phyloP scores from a whole-genome alignment of 2,329 filamentous ascomycete genomes.

The Cladosporium sp. region DNA sequence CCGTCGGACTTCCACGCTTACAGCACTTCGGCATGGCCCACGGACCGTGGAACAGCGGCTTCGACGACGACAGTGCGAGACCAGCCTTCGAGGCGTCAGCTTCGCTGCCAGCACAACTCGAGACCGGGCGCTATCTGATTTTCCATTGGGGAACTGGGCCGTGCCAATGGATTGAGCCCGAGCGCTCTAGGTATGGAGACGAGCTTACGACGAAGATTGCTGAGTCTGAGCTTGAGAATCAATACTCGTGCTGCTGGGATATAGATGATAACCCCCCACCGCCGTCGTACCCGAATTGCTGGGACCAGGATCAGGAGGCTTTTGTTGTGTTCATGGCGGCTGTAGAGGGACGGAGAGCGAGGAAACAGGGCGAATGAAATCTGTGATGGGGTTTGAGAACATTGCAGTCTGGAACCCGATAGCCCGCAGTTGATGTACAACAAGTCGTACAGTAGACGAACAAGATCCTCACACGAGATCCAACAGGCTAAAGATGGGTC shows the following conservation, averaged over 20 bases:
- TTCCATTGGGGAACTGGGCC: not conserved
- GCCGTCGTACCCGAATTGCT: constrained; percentile 13
- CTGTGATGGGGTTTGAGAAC: not conserved
- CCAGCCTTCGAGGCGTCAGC: not conserved
- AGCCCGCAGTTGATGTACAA: not conserved
- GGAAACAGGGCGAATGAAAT: constrained; percentile 14
- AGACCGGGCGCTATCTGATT: not conserved
- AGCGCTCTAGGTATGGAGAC: not conserved
- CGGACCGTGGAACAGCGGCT: not conserved
- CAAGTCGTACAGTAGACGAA: not conserved
- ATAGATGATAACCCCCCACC: not conserved
- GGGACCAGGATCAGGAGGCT: constrained; percentile 12
- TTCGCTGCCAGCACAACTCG: not conserved
- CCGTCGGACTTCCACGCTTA: constrained; percentile 4
- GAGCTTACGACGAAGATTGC: not conserved
- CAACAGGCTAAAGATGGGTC: not conserved
- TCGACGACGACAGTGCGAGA: not conserved
- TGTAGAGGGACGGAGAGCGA: not conserved
- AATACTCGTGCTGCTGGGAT: not conserved
- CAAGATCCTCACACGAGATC: not conserved
- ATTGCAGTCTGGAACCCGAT: not conserved
- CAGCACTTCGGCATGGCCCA: constrained; percentile 19
- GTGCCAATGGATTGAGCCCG: not conserved
- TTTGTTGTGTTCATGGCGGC: constrained; percentile 2
- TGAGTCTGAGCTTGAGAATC: not conserved